Evolutionary conservation across 768 basidiomycete species (phyloP), one percentile per base, ranked within the genome.

Genomic region (Chiua virens): DNA sequence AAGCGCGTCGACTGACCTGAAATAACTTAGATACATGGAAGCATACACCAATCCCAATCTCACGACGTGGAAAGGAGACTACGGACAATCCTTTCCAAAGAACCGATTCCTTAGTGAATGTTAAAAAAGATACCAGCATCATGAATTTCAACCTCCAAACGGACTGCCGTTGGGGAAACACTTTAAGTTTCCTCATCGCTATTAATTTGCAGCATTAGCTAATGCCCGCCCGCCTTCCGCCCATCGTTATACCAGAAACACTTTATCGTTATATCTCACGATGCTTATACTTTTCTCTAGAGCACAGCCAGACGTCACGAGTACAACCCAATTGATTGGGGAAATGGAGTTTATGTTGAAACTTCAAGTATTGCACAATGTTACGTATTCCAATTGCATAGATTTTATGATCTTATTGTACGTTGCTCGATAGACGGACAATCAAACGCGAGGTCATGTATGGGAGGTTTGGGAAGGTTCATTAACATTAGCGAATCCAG

Each of bases 1-100:
- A 41, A 22, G 18, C 2, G 30, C 2, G 17, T 21, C 34, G 28
- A n/a, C 41, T 11, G 40, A 44, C 42, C 42, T 45, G 21, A 55
- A 21, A 32, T 17, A 1, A 35, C 47, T 57, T 32, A 85, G 82
- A 50, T 81, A 87, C 62, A 67, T 76, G 18, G 81, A 85, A 50
- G 85, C 87, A 3, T 92, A 92, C 62, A 80, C 76, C 13, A 86
- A 92, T 59, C 71, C 85, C 6, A 69, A 71, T 43, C 60, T 74
- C 17, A 74, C 73, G 37, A 75, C 71, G 5, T 73, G 75, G 80
- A 62, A 15, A 39, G 69, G 71, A 22, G 79, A 79, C 49, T 79
- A 66, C 50, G 56, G 62, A 4, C 77, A 79, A 52, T 49, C 72
- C 9, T 71, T 78, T 60, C 83, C 82, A 4, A 81, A 77, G 65